Evolutionary conservation across 768 basidiomycete species (phyloP).

Genomic region (Boletales sp.): DNA sequence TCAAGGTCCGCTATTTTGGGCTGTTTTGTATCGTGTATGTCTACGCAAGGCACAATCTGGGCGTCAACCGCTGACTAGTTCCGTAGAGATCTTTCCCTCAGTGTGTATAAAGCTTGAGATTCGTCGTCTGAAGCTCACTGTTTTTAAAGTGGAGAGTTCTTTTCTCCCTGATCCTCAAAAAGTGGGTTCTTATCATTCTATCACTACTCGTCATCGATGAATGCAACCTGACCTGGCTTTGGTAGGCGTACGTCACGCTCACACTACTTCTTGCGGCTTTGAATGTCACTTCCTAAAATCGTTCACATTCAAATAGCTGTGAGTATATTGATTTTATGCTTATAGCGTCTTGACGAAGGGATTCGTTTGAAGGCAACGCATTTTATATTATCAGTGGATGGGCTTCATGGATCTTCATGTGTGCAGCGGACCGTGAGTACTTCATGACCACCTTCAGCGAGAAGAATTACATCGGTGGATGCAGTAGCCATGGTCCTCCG

Average conservation of each 20-base stretch:
- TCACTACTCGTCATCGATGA: too few relatives aligned
- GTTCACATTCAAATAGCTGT: not conserved
- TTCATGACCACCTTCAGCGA: not conserved
- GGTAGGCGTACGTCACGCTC: not conserved
- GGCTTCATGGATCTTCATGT: not conserved
- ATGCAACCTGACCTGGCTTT: not conserved
- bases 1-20: not conserved
- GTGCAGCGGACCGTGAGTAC: not conserved
- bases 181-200: not conserved
- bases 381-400: not conserved
- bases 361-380: not conserved
- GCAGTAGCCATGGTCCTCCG: slow-evolving; percentile 1
- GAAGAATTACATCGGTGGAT: not conserved
- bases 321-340: not conserved
- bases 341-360: not conserved
- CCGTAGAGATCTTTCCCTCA: not conserved
- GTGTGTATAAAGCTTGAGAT: not conserved
- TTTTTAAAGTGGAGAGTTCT: not conserved
- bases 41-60: too few relatives aligned
- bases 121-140: not conserved
- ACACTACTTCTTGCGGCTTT: not conserved
- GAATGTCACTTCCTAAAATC: not conserved
- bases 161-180: not conserved
- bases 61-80: not conserved
- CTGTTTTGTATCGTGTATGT: not conserved